phyloP scores from a whole-genome alignment of 306 rosid species.

The Corylus avellana region DNA sequence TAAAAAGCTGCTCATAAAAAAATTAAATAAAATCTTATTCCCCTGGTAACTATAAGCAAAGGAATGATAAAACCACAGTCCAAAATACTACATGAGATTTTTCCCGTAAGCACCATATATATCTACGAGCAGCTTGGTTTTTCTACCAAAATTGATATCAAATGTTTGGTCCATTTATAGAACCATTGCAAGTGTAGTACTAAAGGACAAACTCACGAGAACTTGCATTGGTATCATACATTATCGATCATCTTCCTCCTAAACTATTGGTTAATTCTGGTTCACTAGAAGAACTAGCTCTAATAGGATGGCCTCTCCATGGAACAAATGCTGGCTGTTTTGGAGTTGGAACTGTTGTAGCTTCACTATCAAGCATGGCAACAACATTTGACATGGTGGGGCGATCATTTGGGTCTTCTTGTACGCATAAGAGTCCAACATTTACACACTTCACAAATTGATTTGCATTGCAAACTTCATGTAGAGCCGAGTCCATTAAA shows the following conservation, averaged over 20 bases:
- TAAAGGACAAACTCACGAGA: no score
- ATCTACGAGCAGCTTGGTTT: no score
- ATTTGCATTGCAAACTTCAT: conserved; percentile 28
- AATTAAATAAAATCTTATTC: no score
- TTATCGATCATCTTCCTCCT: conserved; percentile 29
- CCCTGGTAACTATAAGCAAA: no score
- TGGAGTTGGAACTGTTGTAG: conserved; percentile 35
- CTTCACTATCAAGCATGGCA: conserved; percentile 44
- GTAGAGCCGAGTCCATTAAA: conserved; percentile 36
- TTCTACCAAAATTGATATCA: no score
- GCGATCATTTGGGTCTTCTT: conserved; percentile 57
- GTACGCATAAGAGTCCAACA: conserved; percentile 47
- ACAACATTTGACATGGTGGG: conserved; percentile 46
- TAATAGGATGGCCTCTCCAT: conserved; percentile 11
- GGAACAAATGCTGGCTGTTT: conserved; percentile 42
- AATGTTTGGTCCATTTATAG: no score
- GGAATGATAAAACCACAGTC: no score
- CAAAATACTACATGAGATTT: no score
- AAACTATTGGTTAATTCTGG: conserved; percentile 26
- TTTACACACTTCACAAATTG: conserved; percentile 41
- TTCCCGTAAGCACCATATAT: no score
- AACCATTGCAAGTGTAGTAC: no score
- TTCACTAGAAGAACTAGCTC: conserved; percentile 43
- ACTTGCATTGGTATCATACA: not conserved
- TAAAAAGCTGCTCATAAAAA: no score